Conservation (phyloP, 495 filamentous ascomycete genomes). For the Amniculicola lignicola region DNA sequence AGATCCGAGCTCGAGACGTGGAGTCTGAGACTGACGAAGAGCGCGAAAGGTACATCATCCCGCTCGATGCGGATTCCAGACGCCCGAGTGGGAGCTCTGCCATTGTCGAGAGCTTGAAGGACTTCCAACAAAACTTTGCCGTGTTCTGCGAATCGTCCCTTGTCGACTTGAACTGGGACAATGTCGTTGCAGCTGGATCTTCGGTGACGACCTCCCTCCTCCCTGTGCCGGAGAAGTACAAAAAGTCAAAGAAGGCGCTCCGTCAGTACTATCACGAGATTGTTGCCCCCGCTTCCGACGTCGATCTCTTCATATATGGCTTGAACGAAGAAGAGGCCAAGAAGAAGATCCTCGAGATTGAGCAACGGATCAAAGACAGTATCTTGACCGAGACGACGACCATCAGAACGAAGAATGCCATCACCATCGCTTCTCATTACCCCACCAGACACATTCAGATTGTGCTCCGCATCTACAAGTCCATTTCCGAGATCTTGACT, state of each 20-base stretch:
- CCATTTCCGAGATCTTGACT: conserved; percentile 73
- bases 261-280: conserved; percentile 76
- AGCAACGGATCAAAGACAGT: conserved; percentile 62
- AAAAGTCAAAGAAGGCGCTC: conserved; percentile 59
- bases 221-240: conserved; percentile 64
- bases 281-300: conserved; percentile 76
- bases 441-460: conserved; percentile 79
- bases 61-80: conserved; percentile 57
- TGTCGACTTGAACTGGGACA: conserved; percentile 68
- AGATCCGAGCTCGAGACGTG: conserved; percentile 61
- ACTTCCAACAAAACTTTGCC: conserved; percentile 73
- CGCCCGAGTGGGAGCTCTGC: conserved; percentile 60
- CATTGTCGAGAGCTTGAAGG: conserved; percentile 58
- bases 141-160: conserved; percentile 69
- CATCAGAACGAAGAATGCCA: conserved; percentile 74
- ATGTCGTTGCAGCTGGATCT: conserved; percentile 73
- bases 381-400: conserved; percentile 74
- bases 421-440: conserved; percentile 80
- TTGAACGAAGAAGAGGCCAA: conserved; percentile 67
- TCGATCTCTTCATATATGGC: conserved; percentile 80
- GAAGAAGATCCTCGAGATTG: conserved; percentile 79
- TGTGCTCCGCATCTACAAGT: conserved; percentile 78
- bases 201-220: conserved; percentile 71
- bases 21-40: conserved; percentile 56
- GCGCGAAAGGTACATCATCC: conserved; percentile 67